These are phyloP conservation scores for Puccinia sorghi DNA, from an alignment of 1,284 basidiomycete genomes.

Conservation along the genomic window DNA sequence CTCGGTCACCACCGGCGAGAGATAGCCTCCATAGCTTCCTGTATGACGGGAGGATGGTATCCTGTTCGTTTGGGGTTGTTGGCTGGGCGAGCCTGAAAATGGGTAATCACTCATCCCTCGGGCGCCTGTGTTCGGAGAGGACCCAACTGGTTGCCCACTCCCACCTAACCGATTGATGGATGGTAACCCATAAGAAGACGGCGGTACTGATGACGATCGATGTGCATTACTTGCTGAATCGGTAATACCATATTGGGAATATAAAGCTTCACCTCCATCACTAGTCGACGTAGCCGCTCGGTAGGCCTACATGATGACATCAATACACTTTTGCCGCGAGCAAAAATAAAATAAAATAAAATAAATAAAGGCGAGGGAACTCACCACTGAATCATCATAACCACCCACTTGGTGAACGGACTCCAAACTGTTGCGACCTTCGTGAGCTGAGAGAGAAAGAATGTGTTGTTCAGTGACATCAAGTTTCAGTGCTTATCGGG, in stretches of 20 bases:
- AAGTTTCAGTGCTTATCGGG: background rate
- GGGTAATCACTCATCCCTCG: slow-evolving; percentile 13
- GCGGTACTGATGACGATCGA: slow-evolving; percentile 32
- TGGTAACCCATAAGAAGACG: slow-evolving; percentile 35
- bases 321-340: background rate
- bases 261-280: slow-evolving; percentile 19
- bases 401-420: slow-evolving; percentile 19
- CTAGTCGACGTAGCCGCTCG: slow-evolving; percentile 5
- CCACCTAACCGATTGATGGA: slow-evolving; percentile 25
- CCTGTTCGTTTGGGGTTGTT: slow-evolving; percentile 7
- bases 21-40: slow-evolving; percentile 17
- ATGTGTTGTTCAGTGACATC: background rate
- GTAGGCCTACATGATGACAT: slow-evolving; percentile 1
- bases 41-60: background rate
- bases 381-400: slow-evolving; percentile 31
- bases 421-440: slow-evolving; percentile 1
- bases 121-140: background rate
- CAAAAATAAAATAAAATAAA: background rate
- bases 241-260: slow-evolving; percentile 13
- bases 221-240: background rate
- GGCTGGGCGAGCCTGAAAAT: slow-evolving; percentile 22
- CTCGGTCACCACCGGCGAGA: slow-evolving; percentile 11
- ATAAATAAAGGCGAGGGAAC: background rate
- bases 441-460: background rate
- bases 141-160: background rate